A percentile compares a stretch with the other conserved stretches of the same genome.
Conservation (phyloP, 805 yeast genomes). For the Starmerella sirachaensis region DNA sequence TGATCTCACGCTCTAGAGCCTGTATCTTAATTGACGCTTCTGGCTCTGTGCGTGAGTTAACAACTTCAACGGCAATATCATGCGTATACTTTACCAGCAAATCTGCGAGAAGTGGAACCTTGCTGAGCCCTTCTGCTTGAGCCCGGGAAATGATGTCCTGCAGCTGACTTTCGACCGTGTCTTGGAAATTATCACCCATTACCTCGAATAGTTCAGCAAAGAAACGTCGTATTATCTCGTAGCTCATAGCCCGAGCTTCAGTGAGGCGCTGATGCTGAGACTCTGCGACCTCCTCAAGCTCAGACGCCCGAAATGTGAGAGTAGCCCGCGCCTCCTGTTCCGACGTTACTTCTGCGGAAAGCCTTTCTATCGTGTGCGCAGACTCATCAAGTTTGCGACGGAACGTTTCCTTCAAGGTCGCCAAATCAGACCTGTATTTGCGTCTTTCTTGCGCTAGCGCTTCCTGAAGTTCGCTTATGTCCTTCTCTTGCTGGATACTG, state of each 20-base stretch:
- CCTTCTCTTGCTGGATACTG: neutral
- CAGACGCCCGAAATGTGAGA: neutral
- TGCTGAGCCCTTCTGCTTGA: conserved; percentile 9
- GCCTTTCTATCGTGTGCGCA: neutral
- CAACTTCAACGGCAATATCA: conserved; percentile 12
- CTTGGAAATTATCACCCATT: conserved; percentile 20
- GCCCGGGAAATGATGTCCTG: conserved; percentile 15
- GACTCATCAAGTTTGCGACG: neutral
- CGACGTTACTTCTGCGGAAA: neutral
- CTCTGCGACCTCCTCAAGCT: conserved; percentile 2
- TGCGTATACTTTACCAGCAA: conserved; percentile 17
- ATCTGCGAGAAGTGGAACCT: conserved; percentile 20
- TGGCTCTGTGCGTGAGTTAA: neutral
- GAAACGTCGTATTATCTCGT: conserved; percentile 16
- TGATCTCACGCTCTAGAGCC: conserved; percentile 15
- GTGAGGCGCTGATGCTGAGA: conserved; percentile 5
- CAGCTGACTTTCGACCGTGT: conserved; percentile 14
- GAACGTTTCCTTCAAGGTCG: neutral
- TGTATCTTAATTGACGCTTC: conserved; percentile 3
- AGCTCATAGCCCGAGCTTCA: conserved; percentile 9
- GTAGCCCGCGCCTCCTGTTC: neutral
- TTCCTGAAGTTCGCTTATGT: neutral
- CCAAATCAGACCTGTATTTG: neutral
- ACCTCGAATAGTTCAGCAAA: conserved; percentile 18
- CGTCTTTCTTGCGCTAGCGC: neutral